Evolutionary conservation across 805 yeast species (phyloP), one percentile per base, ranked within the genome.

Genomic region (Metschnikowia colocasiae): DNA sequence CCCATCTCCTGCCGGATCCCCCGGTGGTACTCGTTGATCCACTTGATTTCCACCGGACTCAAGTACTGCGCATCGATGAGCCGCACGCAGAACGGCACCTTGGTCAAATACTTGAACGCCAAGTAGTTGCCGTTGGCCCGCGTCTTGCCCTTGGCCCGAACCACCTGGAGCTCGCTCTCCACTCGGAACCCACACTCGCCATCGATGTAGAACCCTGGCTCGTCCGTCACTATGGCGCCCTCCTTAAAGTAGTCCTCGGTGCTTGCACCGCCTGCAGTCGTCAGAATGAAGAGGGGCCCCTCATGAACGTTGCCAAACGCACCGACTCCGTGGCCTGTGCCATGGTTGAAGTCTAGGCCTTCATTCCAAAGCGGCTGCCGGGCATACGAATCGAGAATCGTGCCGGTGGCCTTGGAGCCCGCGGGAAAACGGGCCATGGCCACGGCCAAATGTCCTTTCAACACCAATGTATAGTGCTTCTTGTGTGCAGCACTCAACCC

Each of bases 311-410:
- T 85, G 39, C 95, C 80, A 62, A 77, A 92, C 18, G 91, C 77
- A 2, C 97, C 98, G n/a, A 94, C 86, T 4, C 99, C 99, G 65
- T 94, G 99, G 1, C 98, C 97, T 0, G 98, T 89, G 8, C 99
- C 98, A 65, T 94, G 99, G 53, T 83, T 80, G 63, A 87, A 94
- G 62, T 87, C 94, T 41, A 88, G 71, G 0, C 98, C 98, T 44
- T 81, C 74, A 33, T 80, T 72, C 90, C 95, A 87, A 50, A 94
- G 69, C 44, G 80, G 83, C 64, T 85, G 90, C 53, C 99, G 76
- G 0, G 97, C 96, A 44, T 90, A 73, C 0, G 81, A 71, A 61
- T 94, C 99, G 29, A 94, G 79, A 59, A 80, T 78, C 46, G 79
- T 76, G 0, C 97, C 96, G 8, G 85, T 79, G 1, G 87, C 78